These are phyloP conservation scores for Piloderma croceum DNA, from an alignment of 768 basidiomycete species.

Conservation along the genomic window DNA sequence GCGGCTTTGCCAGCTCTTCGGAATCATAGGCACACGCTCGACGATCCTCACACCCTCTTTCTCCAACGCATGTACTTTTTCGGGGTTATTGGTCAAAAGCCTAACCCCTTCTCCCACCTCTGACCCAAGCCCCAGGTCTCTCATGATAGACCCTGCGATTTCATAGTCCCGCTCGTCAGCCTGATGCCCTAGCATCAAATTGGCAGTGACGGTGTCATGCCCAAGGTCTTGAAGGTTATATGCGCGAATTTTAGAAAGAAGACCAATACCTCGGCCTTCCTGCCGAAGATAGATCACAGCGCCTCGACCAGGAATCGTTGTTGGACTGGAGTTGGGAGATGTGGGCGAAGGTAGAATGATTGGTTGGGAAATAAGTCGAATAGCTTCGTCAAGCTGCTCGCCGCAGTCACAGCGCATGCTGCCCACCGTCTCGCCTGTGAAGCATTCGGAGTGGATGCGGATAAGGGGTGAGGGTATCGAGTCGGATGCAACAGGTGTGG, in stretches of 20 bases:
- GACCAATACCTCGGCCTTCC: constrained; percentile 95
- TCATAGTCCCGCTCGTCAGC: constrained; percentile 94
- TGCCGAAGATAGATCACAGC: constrained; percentile 94
- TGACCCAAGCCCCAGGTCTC: constrained; percentile 74
- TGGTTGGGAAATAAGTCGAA: constrained; percentile 78
- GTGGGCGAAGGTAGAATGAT: constrained; percentile 40
- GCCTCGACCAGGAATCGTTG: constrained; percentile 74
- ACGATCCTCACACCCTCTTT: constrained; percentile 74
- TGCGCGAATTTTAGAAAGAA: constrained; percentile 91
- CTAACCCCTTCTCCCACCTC: constrained; percentile 55
- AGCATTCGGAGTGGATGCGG: constrained; percentile 97
- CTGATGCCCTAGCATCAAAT: constrained; percentile 88
- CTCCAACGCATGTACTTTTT: constrained; percentile 86
- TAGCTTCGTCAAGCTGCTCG: constrained; percentile 97
- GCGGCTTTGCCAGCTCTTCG: constrained; percentile 71
- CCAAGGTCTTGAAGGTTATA: constrained; percentile 98
- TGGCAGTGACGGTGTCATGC: constrained; percentile 97
- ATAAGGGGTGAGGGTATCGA: constrained; percentile 72
- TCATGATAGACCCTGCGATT: constrained; percentile 83
- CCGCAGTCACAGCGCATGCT: constrained; percentile 99
- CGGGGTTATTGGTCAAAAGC: constrained; percentile 95
- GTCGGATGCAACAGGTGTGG: constrained; percentile 15
- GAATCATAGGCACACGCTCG: constrained; percentile 93
- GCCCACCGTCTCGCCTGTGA: constrained; percentile 96
- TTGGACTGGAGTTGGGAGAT: constrained; percentile 24